phyloP scores from a whole-genome alignment of 1,284 basidiomycete species.

The Agroathelia rolfsii region DNA sequence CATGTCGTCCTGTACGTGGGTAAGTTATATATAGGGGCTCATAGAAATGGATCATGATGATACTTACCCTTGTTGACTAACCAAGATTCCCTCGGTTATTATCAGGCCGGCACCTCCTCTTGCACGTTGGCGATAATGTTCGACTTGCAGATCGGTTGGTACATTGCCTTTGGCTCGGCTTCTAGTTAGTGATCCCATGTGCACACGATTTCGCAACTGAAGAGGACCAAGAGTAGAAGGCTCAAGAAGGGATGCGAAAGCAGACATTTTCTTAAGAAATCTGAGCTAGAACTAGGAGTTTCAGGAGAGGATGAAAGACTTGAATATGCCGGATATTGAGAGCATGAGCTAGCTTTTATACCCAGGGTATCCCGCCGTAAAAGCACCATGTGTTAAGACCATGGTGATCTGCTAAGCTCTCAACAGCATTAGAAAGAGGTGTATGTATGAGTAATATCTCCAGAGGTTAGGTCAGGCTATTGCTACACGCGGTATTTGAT shows the following conservation, averaged over 20 bases:
- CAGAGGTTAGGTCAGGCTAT: too few relatives aligned
- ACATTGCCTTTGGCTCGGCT: conserved; percentile 15
- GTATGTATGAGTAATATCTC: too few relatives aligned
- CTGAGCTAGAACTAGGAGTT: too few relatives aligned
- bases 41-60: too few relatives aligned
- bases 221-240: conserved; percentile 5
- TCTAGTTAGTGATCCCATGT: conserved; percentile 25
- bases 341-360: too few relatives aligned
- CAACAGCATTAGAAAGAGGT: too few relatives aligned
- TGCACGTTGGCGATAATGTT: conserved; percentile 18
- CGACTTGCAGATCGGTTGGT: neutral
- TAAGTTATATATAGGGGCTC: neutral
- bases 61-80: conserved; percentile 15
- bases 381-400: too few relatives aligned
- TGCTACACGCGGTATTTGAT: too few relatives aligned
- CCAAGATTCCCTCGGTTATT: conserved; percentile 22
- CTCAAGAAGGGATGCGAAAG: conserved; percentile 1
- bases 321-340: too few relatives aligned
- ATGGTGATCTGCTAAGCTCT: too few relatives aligned
- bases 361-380: too few relatives aligned
- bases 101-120: conserved; percentile 20
- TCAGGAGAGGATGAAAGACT: too few relatives aligned
- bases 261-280: conserved; percentile 3
- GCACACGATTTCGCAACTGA: conserved; percentile 17
- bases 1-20: conserved; percentile 17